Conservation (phyloP, 2,329 filamentous ascomycete species). For the Fusarium heterosporum region DNA sequence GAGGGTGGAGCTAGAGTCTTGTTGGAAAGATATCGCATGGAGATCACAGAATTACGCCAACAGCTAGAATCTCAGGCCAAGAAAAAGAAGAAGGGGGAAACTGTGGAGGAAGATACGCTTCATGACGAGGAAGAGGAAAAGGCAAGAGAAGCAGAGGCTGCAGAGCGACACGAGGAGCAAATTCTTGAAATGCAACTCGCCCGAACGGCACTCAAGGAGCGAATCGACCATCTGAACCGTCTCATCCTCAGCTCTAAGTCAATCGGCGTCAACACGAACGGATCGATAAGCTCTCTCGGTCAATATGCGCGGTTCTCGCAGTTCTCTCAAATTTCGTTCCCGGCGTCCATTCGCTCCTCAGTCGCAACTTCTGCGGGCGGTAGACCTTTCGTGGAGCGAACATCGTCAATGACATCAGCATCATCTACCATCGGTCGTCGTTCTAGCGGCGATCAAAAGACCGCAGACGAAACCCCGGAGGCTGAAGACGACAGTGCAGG, state of each 20-base stretch:
- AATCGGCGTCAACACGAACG: slow-evolving; percentile 86
- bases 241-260: slow-evolving; percentile 97
- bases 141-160: slow-evolving; percentile 80
- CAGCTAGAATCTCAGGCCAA: slow-evolving; percentile 89
- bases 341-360: slow-evolving; percentile 75
- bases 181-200: slow-evolving; percentile 99
- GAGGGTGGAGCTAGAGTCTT: slow-evolving; percentile 89
- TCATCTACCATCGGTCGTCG: slow-evolving; percentile 69
- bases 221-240: slow-evolving; percentile 95
- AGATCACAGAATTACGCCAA: slow-evolving; percentile 83
- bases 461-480: slow-evolving; percentile 60
- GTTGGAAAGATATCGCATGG: slow-evolving; percentile 91
- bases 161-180: slow-evolving; percentile 92
- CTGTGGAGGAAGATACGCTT: slow-evolving; percentile 68
- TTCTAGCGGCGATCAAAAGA: slow-evolving; percentile 59
- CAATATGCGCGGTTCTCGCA: slow-evolving; percentile 72
- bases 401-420: slow-evolving; percentile 74
- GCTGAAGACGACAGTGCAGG: slow-evolving; percentile 77
- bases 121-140: slow-evolving; percentile 78
- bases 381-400: slow-evolving; percentile 68
- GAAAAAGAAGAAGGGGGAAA: slow-evolving; percentile 70
- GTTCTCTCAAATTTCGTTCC: slow-evolving; percentile 68
- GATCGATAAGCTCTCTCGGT: slow-evolving; percentile 76
- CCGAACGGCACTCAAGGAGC: slow-evolving; percentile 93
- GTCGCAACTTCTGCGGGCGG: slow-evolving; percentile 71